Evolutionary conservation across 805 yeast species (phyloP).

Genomic region (Yamadazyma sp.): DNA sequence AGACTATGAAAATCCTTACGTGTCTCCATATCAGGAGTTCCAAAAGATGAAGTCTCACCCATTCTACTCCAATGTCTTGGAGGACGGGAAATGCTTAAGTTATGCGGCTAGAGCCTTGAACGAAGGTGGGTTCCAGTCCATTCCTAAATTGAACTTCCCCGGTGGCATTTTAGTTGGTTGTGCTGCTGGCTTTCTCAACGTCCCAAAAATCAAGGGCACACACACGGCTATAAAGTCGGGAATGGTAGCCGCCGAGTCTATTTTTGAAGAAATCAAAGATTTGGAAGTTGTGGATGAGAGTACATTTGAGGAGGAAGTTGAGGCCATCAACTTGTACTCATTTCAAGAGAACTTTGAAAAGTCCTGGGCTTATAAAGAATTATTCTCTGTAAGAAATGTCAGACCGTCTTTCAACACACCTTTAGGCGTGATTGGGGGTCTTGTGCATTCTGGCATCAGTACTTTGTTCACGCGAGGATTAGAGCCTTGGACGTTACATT

Average conservation of each 20-base stretch:
- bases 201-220: slow-evolving; percentile 95
- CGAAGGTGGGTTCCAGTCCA: slow-evolving; percentile 95
- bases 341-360: slow-evolving; percentile 66
- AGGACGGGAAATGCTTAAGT: slow-evolving; percentile 89
- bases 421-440: slow-evolving; percentile 78
- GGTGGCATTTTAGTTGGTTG: slow-evolving; percentile 97
- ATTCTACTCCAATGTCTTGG: slow-evolving; percentile 66
- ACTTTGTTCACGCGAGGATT: slow-evolving; percentile 76
- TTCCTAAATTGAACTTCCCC: slow-evolving; percentile 88
- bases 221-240: slow-evolving; percentile 98
- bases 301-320: slow-evolving; percentile 32
- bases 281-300: slow-evolving; percentile 48
- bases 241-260: slow-evolving; percentile 87
- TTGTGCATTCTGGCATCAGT: slow-evolving; percentile 79
- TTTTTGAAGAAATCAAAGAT: slow-evolving; percentile 47
- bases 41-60: slow-evolving; percentile 94
- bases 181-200: slow-evolving; percentile 95
- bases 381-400: slow-evolving; percentile 81
- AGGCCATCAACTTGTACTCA: slow-evolving; percentile 46
- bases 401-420: slow-evolving; percentile 86
- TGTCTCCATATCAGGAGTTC: slow-evolving; percentile 94
- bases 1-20: slow-evolving; percentile 92
- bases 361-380: slow-evolving; percentile 87
- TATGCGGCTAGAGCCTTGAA: slow-evolving; percentile 96
- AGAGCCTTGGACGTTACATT: slow-evolving; percentile 85